These are phyloP conservation scores for Gracilaria domingensis DNA, from an alignment of 23 red algal genomes.

Conservation along the genomic window DNA sequence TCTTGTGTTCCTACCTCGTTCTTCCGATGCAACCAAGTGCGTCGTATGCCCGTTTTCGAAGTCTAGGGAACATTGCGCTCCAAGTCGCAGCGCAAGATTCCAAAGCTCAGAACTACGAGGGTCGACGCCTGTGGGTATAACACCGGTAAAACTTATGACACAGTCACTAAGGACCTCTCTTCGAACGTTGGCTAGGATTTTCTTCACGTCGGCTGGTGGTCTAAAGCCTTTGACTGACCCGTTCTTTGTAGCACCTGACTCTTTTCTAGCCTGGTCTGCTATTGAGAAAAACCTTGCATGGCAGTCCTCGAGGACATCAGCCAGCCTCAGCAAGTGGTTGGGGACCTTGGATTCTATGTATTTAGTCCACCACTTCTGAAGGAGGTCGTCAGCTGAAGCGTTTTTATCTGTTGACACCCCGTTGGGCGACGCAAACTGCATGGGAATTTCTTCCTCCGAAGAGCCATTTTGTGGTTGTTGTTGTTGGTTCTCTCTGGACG, in stretches of 20 bases:
- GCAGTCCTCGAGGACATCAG: slow-evolving; percentile 68
- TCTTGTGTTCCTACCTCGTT: slow-evolving; percentile 68
- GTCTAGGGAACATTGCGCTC: slow-evolving; percentile 72
- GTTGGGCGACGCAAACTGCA: background rate
- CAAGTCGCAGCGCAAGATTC: slow-evolving; percentile 79
- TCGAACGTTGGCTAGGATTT: slow-evolving; percentile 69
- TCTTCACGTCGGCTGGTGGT: slow-evolving; percentile 87
- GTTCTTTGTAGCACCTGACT: background rate
- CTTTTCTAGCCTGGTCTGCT: slow-evolving; percentile 3
- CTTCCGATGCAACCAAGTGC: slow-evolving; percentile 79
- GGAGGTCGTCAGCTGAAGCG: slow-evolving; percentile 3
- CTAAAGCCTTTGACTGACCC: slow-evolving; percentile 26
- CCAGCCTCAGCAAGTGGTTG: slow-evolving; percentile 57
- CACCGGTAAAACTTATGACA: slow-evolving; percentile 85
- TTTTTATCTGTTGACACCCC: background rate
- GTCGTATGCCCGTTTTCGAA: slow-evolving; percentile 69
- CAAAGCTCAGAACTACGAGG: slow-evolving; percentile 56
- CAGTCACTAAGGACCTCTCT: slow-evolving; percentile 77
- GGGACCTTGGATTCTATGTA: slow-evolving; percentile 17
- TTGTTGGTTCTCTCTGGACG: background rate
- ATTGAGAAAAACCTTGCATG: slow-evolving; percentile 67
- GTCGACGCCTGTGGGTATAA: slow-evolving; percentile 54
- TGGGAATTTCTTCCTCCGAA: background rate
- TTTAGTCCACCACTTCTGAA: slow-evolving; percentile 47
- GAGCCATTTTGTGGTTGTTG: slow-evolving; percentile 1